Base-by-base conservation (phyloP, 139 green algal species). In the Closterium sp. region DNA sequence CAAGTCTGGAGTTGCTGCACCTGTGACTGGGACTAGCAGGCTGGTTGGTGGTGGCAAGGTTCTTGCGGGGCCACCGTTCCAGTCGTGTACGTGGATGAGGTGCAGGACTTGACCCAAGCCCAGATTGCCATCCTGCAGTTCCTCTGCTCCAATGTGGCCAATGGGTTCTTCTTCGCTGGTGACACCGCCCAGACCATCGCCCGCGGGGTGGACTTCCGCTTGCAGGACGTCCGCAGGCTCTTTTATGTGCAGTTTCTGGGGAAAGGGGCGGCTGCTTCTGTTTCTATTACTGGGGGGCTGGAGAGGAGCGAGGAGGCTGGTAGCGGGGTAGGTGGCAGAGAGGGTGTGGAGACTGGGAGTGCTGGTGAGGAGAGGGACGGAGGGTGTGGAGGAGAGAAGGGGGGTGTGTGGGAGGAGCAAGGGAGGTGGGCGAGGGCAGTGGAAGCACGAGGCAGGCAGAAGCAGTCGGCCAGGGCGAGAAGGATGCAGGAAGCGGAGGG, bases 181-280 rank as follows among this genome's bases (percentile, higher is more conserved):
- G 96, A 98, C 90, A 97, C 96, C 1, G 95, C 95, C 9, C 96
- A 98, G 88, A 98, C 96, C 88, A 98, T 98, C 31, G 95, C 96
- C 1, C 95, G 95, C 21, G 96, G 96, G 66, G 94, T 98, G 35
- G 95, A 94, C 81, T 98, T 98, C 93, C 94, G 96, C 38, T 97
- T 97, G 33, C 55, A 93, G 69, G 90, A 93, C 64, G 25, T 93
- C 25, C 89, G 89, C 3, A 9, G 69, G 84, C 89, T 92, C 30
- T 92, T 89, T 36, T 92, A 89, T 36, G 38, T 31, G 32, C 69
- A 88, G 38, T 92, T 92, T 83, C 38, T 92, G 31, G 88, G 88
- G 4, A 86, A 86, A 33, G n/a, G 30, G 81, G 9, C 6, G 81
- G n/a, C 28, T 31, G 76, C n/a, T 32, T 34, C n/a, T 33, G 43